These are phyloP conservation scores for Wallacemonas rigidus DNA, from an alignment of 208 protist genomes.

Conservation along the genomic window DNA sequence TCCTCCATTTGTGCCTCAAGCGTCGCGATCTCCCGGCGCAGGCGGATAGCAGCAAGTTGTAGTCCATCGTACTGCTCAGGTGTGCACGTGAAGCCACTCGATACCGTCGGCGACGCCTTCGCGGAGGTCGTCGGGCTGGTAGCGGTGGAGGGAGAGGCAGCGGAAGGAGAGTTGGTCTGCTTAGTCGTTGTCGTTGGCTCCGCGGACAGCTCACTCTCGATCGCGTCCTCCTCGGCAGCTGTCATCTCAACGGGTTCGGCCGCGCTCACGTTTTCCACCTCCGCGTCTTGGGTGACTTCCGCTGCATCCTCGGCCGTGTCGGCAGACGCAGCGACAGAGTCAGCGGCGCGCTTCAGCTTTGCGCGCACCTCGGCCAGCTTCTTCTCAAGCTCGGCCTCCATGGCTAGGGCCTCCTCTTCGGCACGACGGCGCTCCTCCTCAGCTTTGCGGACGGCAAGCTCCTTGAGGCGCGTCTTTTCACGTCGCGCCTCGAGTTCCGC, in stretches of 20 bases:
- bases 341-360: conserved; percentile 22
- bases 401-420: conserved; percentile 58
- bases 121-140: neutral
- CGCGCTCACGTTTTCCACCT: neutral
- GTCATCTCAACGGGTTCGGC: neutral
- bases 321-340: neutral
- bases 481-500: conserved; percentile 56
- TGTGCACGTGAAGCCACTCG: conserved; percentile 67
- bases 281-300: neutral
- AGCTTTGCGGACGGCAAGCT: conserved; percentile 61
- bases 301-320: neutral
- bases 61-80: conserved; percentile 92
- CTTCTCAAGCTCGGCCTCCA: conserved; percentile 65
- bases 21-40: conserved; percentile 77
- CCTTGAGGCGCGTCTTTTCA: conserved; percentile 59
- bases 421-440: conserved; percentile 58
- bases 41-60: conserved; percentile 73
- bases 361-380: conserved; percentile 61
- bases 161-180: conserved; percentile 5
- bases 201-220: neutral
- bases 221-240: neutral
- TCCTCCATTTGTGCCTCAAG: conserved; percentile 88
- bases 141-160: neutral
- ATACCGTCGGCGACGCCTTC: neutral
- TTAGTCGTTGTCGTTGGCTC: conserved; percentile 7